Conservation (phyloP, 2,329 filamentous ascomycete genomes). For the Tothia fuscella region DNA sequence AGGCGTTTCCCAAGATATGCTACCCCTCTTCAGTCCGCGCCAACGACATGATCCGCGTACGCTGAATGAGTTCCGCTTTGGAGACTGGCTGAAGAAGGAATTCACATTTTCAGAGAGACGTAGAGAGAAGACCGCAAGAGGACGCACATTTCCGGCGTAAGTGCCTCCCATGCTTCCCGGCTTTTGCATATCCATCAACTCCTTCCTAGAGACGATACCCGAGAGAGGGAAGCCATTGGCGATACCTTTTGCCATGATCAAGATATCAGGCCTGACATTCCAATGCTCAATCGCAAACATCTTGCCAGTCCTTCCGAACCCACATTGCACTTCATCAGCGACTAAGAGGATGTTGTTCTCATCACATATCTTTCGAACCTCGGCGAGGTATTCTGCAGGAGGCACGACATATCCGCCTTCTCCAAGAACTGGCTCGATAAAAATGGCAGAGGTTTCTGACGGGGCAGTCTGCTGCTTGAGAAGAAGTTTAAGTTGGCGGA, state of each 20-base stretch:
- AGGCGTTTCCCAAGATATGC: no score
- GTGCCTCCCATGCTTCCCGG: slow-evolving; percentile 28
- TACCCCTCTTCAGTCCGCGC: no score
- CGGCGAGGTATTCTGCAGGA: slow-evolving; percentile 21
- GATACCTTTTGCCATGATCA: slow-evolving; percentile 26
- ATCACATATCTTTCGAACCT: slow-evolving; percentile 30
- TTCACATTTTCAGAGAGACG: no score
- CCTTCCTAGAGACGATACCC: slow-evolving; percentile 20
- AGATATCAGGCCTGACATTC: slow-evolving; percentile 30
- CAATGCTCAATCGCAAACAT: slow-evolving; percentile 34
- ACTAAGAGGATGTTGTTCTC: slow-evolving; percentile 33
- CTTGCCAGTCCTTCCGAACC: slow-evolving; percentile 32
- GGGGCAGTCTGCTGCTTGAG: slow-evolving; percentile 25
- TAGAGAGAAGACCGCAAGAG: no score
- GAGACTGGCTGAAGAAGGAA: no score
- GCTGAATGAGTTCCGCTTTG: no score
- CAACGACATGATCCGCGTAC: no score
- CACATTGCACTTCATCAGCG: slow-evolving; percentile 32
- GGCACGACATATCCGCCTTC: slow-evolving; percentile 27
- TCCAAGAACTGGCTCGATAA: slow-evolving; percentile 26
- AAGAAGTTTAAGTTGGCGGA: slow-evolving; percentile 21
- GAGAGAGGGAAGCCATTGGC: slow-evolving; percentile 18
- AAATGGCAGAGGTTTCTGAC: slow-evolving; percentile 24
- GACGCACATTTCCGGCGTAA: slow-evolving; percentile 27
- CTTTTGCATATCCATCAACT: slow-evolving; percentile 26